Conservation (phyloP, 352 stramenopile genomes). For the Stephanocyclus meneghinianus region DNA sequence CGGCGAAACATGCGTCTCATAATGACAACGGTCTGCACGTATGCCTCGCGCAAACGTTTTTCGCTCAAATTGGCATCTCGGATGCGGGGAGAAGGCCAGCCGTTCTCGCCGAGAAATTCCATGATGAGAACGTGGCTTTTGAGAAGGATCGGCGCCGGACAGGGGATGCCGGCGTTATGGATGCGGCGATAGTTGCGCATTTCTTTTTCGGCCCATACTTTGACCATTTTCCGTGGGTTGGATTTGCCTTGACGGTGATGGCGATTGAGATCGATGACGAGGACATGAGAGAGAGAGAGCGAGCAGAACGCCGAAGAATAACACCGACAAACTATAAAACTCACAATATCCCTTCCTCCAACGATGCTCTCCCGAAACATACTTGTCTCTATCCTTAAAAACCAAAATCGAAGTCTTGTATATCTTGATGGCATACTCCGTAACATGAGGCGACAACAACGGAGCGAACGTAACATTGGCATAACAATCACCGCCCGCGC, state of each 20-base stretch:
- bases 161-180: constrained; percentile 88
- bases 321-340: constrained; percentile 46
- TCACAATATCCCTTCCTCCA: constrained; percentile 94
- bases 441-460: constrained; percentile 37
- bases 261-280: constrained; percentile 10
- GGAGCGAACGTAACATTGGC: constrained; percentile 41
- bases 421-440: constrained; percentile 90
- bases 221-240: constrained; percentile 99
- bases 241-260: constrained; percentile 64
- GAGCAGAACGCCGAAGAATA: constrained; percentile 23
- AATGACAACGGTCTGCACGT: constrained; percentile 91
- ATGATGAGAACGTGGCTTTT: constrained; percentile 98
- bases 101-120: constrained; percentile 96
- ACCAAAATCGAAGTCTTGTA: constrained; percentile 97
- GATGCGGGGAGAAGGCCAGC: constrained; percentile 92
- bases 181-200: constrained; percentile 96
- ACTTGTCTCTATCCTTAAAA: constrained; percentile 99
- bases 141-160: constrained; percentile 90
- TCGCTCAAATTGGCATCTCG: constrained; percentile 91
- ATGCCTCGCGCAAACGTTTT: constrained; percentile 90
- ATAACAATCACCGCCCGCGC: neutral
- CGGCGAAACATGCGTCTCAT: constrained; percentile 95
- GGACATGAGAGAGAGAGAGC: neutral
- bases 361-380: constrained; percentile 97
- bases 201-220: constrained; percentile 99